A percentile compares a stretch with the other conserved stretches of the same genome.
phyloP scores from a whole-genome alignment of 2,329 filamentous ascomycete species.

The Chaetoscypha palmicola region DNA sequence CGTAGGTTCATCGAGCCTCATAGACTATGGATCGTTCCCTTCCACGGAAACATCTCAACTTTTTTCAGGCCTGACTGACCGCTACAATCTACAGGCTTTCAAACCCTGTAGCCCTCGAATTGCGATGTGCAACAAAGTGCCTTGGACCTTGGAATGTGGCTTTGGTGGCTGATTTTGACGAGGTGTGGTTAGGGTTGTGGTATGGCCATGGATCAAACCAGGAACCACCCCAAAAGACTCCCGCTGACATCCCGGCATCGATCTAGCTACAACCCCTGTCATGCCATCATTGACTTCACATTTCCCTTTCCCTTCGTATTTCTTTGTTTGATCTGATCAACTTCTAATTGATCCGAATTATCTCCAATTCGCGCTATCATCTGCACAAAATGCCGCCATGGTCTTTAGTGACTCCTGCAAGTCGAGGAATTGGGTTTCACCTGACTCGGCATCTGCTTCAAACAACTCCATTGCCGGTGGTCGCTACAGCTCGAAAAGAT shows the following conservation, averaged over 20 bases:
- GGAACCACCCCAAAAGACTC: constrained; percentile 3
- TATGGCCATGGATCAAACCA: too few species aligned
- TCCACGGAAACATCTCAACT: too few species aligned
- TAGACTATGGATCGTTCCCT: not conserved
- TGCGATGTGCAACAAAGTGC: not conserved
- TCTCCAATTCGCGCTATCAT: too few species aligned
- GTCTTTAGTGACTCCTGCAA: constrained; percentile 49
- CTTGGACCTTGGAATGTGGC: too few species aligned
- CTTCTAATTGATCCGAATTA: not conserved
- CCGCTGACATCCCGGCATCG: not conserved
- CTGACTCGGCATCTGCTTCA: constrained; percentile 50
- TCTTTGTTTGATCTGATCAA: not conserved
- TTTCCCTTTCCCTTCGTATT: not conserved
- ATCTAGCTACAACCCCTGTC: constrained; percentile 5
- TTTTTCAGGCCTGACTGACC: too few species aligned
- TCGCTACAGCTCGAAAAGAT: constrained; percentile 53
- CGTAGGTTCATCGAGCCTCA: not conserved
- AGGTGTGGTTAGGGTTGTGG: too few species aligned
- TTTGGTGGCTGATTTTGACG: not conserved
- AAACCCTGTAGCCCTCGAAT: not conserved
- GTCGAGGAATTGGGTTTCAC: constrained; percentile 56
- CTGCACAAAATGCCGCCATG: constrained; percentile 30
- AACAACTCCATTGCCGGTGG: constrained; percentile 49
- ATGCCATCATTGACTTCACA: constrained; percentile 12
- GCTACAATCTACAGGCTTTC: too few species aligned